A percentile compares a stretch with the other conserved stretches of the same genome.
Conservation (phyloP, 345 rosid genomes). For the Rhodomyrtus tomentosa region DNA sequence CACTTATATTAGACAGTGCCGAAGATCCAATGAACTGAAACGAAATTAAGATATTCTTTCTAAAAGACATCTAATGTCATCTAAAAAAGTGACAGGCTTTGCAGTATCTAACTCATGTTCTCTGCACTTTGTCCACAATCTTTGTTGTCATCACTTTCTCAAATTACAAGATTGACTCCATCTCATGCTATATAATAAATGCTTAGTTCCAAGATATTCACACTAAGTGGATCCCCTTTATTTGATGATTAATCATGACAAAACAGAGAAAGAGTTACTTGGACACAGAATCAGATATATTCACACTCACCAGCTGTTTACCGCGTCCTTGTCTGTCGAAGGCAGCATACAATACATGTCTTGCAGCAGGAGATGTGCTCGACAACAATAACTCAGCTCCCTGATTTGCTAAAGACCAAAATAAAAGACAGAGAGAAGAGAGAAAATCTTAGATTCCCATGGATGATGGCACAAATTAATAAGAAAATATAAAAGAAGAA, state of each 20-base stretch:
- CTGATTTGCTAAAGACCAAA: constrained; percentile 33
- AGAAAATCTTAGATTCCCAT: neutral
- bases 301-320: constrained; percentile 82
- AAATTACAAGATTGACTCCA: neutral
- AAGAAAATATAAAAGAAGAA: neutral
- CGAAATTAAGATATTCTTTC: neutral
- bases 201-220: neutral
- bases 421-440: neutral
- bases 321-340: constrained; percentile 67
- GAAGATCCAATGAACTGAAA: neutral
- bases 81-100: neutral
- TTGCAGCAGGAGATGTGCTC: constrained; percentile 50
- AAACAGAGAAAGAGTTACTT: neutral
- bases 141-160: neutral
- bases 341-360: constrained; percentile 60
- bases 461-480: neutral
- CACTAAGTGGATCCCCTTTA: neutral
- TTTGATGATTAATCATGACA: neutral
- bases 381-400: constrained; percentile 68
- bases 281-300: neutral
- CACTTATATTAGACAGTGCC: neutral
- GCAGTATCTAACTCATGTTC: neutral
- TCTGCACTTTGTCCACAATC: neutral
- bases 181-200: neutral
- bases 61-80: neutral